Percentiles rank a stretch among this genome's conserved stretches.
These are phyloP conservation scores for Quillaja saponaria DNA, from an alignment of 306 rosid species.

Conservation along the genomic window DNA sequence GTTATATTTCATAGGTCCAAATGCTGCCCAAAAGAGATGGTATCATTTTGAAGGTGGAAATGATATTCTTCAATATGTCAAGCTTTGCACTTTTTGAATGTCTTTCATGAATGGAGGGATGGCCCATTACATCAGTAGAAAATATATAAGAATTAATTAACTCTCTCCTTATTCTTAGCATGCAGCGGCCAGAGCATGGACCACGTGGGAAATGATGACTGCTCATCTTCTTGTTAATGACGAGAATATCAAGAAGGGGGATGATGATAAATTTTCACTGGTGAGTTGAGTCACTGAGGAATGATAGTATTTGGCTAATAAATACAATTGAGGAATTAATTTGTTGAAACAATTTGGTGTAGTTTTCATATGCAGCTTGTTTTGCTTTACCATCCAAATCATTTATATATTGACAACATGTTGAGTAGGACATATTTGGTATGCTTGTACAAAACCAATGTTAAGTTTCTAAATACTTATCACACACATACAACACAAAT, in stretches of 20 bases:
- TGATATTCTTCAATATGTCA: neutral
- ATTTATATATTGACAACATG: neutral
- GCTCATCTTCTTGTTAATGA: slow-evolving; percentile 87
- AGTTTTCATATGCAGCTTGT: neutral
- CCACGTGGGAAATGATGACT: slow-evolving; percentile 98
- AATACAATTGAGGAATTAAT: slow-evolving; percentile 10
- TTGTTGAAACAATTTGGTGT: neutral
- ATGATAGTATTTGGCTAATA: slow-evolving; percentile 12
- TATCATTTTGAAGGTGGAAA: neutral
- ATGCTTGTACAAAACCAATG: neutral
- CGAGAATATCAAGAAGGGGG: slow-evolving; percentile 74
- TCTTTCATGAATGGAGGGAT: slow-evolving; percentile 14
- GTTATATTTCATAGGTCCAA: slow-evolving; percentile 1
- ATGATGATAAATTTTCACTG: slow-evolving; percentile 79
- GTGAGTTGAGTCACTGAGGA: slow-evolving; percentile 42
- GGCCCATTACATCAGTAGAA: no score
- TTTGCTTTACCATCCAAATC: slow-evolving; percentile 6
- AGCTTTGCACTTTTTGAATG: slow-evolving; percentile 10
- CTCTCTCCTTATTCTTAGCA: slow-evolving; percentile 49
- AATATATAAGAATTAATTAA: no score
- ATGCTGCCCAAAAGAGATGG: neutral
- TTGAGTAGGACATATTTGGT: slow-evolving; percentile 11
- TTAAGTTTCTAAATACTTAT: neutral
- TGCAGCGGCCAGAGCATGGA: slow-evolving; percentile 99
- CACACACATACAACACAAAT: no score